phyloP scores from a whole-genome alignment of 345 rosid species.

The Ricinus communis region DNA sequence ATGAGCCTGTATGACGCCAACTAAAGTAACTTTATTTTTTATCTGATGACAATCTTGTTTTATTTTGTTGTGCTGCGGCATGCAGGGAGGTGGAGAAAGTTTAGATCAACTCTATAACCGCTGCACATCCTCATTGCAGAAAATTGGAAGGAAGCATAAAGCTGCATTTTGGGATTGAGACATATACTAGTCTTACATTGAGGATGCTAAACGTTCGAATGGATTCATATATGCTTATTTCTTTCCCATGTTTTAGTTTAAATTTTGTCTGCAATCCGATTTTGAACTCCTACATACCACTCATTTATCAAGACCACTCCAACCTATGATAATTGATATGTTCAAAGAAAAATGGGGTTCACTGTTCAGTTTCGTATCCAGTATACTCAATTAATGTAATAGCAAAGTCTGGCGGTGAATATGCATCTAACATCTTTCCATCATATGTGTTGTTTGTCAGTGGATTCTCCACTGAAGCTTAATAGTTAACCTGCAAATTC shows the following conservation, averaged over 20 bases:
- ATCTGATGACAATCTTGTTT: not conserved
- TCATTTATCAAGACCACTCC: too few species aligned
- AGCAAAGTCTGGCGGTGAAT: not conserved
- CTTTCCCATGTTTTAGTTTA: too few species aligned
- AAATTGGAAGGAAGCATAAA: constrained; percentile 17
- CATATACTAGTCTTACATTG: not conserved
- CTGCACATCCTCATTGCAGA: constrained; percentile 15
- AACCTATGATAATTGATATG: too few species aligned
- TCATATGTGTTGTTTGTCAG: not conserved
- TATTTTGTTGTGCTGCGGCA: not conserved
- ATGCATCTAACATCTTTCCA: not conserved
- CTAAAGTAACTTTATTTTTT: too few species aligned
- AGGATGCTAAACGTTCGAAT: not conserved
- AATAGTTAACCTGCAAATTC: not conserved
- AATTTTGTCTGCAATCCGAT: too few species aligned
- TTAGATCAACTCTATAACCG: constrained; percentile 13
- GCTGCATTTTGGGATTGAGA: not conserved
- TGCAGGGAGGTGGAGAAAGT: constrained; percentile 27
- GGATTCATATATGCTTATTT: too few species aligned
- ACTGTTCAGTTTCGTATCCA: not conserved
- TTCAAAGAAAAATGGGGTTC: too few species aligned
- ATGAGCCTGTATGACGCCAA: too few species aligned
- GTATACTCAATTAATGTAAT: not conserved
- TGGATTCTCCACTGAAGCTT: too few species aligned
- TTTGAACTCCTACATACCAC: too few species aligned